These are phyloP conservation scores for Venturia carpophila DNA, from an alignment of 2,329 filamentous ascomycete species.

Conservation along the genomic window DNA sequence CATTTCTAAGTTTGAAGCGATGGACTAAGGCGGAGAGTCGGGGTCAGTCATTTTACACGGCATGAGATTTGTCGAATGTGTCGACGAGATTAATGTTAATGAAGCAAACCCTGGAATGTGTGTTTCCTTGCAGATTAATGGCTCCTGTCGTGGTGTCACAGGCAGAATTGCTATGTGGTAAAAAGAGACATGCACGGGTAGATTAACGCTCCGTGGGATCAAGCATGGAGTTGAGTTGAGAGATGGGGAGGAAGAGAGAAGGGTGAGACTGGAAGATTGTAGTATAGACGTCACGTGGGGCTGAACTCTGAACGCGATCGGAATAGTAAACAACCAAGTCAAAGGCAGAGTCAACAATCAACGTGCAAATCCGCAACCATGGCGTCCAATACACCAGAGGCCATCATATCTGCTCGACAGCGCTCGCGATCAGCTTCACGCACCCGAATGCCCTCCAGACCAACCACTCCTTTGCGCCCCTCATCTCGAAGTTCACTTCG, in stretches of 20 bases:
- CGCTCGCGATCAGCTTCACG: constrained; percentile 49
- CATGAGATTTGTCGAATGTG: neutral
- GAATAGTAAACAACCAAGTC: no score
- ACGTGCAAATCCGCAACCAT: neutral
- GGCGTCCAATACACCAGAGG: constrained; percentile 12
- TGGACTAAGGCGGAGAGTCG: neutral
- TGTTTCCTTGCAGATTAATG: neutral
- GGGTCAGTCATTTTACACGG: neutral
- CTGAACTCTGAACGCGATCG: neutral
- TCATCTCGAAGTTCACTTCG: constrained; percentile 84
- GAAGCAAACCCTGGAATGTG: neutral
- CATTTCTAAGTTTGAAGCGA: neutral
- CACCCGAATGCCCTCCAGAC: constrained; percentile 56
- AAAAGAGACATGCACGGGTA: neutral
- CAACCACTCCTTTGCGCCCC: constrained; percentile 84
- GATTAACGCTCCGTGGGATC: neutral
- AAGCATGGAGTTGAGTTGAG: neutral
- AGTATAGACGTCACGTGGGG: neutral
- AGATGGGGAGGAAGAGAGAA: neutral
- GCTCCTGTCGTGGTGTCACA: neutral
- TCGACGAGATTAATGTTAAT: constrained; percentile 7
- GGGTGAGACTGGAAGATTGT: neutral
- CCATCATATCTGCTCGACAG: neutral
- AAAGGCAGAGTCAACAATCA: neutral
- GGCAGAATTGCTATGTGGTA: neutral